phyloP scores from a whole-genome alignment of 139 green algal species.

The Trebouxia sp. region DNA sequence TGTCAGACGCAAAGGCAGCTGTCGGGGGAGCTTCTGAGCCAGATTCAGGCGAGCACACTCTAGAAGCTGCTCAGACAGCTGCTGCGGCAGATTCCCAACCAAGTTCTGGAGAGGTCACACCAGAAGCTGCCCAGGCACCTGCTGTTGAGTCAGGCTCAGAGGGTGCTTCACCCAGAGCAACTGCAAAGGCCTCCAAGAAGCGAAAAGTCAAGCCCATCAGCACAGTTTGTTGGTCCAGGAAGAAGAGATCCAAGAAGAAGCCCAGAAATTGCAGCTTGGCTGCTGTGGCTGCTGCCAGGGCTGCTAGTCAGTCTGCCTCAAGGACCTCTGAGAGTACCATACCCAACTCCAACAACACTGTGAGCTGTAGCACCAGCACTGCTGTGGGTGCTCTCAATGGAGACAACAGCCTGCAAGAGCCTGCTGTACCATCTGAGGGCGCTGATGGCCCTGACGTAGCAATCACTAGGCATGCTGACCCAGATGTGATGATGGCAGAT shows the following conservation, averaged over 20 bases:
- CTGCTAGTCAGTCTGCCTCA: no score
- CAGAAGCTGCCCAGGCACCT: neutral
- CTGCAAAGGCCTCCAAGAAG: neutral
- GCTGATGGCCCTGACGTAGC: no score
- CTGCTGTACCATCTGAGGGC: no score
- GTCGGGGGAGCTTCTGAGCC: no score
- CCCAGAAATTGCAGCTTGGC: neutral
- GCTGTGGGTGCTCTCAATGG: neutral
- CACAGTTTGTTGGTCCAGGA: neutral
- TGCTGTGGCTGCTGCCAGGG: neutral
- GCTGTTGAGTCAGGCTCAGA: neutral
- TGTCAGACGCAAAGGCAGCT: no score
- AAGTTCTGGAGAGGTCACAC: neutral
- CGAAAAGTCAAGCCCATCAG: neutral
- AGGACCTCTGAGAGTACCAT: neutral
- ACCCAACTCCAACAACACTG: neutral
- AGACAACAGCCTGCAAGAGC: neutral
- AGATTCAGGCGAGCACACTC: no score
- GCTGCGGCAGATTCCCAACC: neutral
- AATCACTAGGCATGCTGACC: no score
- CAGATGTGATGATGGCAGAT: no score
- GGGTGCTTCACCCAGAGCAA: neutral
- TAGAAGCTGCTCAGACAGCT: neutral
- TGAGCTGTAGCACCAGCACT: neutral
- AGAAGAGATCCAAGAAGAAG: neutral